These are phyloP conservation scores for Apostasia shenzhenica DNA, from an alignment of 106 monocot genomes.

Conservation along the genomic window DNA sequence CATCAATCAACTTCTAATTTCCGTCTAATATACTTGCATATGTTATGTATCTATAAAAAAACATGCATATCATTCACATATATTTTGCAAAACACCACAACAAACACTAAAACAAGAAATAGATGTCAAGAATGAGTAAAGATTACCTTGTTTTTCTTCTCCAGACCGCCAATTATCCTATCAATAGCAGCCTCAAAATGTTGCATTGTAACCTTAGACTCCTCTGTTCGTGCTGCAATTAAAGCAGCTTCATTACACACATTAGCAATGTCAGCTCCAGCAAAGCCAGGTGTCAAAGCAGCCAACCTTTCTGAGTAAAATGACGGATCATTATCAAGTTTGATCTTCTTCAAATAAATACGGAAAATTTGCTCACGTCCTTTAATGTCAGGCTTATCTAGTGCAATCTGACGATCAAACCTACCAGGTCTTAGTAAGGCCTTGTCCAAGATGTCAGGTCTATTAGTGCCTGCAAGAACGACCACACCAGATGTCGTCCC, in stretches of 20 bases:
- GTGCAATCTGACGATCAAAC: conserved; percentile 84
- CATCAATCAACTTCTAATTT: too few species aligned
- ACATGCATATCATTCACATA: neutral
- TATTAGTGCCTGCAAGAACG: conserved; percentile 87
- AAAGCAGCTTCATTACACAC: conserved; percentile 95
- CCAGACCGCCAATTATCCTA: conserved; percentile 84
- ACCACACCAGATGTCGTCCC: conserved; percentile 92
- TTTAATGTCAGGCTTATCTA: conserved; percentile 94
- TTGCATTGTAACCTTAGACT: conserved; percentile 53
- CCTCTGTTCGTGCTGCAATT: conserved; percentile 74
- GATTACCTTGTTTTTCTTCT: conserved; percentile 93
- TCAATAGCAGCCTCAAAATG: conserved; percentile 97
- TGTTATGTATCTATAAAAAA: too few species aligned
- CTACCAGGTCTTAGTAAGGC: conserved; percentile 88
- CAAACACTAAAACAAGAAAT: neutral
- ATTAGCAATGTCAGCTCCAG: conserved; percentile 98
- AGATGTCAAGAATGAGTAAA: neutral
- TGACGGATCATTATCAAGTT: conserved; percentile 77
- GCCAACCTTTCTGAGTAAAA: conserved; percentile 84
- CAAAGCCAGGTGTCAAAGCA: conserved; percentile 96
- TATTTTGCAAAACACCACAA: neutral
- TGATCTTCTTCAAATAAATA: conserved; percentile 87
- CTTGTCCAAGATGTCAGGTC: conserved; percentile 91
- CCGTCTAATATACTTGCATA: too few species aligned
- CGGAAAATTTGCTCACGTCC: conserved; percentile 88